Base-by-base conservation (phyloP, 2,329 filamentous ascomycete species). In the Emmonsiellopsis sp. region DNA sequence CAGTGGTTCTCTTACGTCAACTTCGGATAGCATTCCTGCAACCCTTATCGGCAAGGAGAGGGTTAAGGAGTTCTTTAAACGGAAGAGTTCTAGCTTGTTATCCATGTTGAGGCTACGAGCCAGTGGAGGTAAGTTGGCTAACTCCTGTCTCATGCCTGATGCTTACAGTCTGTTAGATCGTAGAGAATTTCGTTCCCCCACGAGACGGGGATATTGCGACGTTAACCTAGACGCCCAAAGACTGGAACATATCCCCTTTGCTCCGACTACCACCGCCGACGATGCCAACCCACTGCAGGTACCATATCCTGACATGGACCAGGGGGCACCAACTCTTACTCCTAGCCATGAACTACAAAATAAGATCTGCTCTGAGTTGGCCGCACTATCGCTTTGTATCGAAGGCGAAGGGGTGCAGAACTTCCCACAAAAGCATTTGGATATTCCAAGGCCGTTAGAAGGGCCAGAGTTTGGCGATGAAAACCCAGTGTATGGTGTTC, bases 31-130 rank as follows among this genome's bases (percentile, higher is more conserved):
- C 54, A 37, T 38, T 34, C 15, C n/a, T 7, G 48, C 20, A 35
- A 16, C 54, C 46, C 50, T 53, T 8, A 51, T 49, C 13, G 53
- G 56, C 26, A 65, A 57, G 46, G 62, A 64, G 46, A 63, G 62
- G 31, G 60, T 72, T 7, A 65, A 61, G 40, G 53, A 56, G 26
- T 63, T 65, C 32, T 52, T 72, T n/a, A 66, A 62, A 16, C 62
- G 63, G 44, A 69, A 66, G 53, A 64, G 70, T 38, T 70, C 69
- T 9, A 70, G 64, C 45, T 51, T 73, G 26, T 50, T 73, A 44
- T 67, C 67, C 2, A 63, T 71, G 51, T 55, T 73, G 31, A 66
- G 65, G 9, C 50, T 70, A 32, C 62, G 65, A 26, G 59, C 44
- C 13, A 62, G 58, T 3, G 63, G 59, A 15, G 59, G 68, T 69